phyloP scores from a whole-genome alignment of 1,284 basidiomycete genomes.

The Cryptococcus wingfieldii region DNA sequence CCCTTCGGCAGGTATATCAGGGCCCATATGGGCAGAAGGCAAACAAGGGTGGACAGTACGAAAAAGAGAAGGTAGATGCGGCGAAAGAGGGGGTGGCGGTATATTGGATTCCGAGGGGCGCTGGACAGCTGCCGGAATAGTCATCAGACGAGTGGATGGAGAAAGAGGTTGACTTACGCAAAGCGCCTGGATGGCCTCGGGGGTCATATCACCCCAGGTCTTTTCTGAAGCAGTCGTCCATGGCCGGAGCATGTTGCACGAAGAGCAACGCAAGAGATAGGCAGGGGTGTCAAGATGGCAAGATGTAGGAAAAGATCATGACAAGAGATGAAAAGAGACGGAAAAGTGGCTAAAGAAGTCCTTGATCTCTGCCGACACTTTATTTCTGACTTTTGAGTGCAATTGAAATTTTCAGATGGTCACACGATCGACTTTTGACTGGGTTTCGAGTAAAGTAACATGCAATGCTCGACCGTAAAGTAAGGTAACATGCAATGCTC shows the following conservation, averaged over 20 bases:
- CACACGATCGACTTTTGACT: neutral
- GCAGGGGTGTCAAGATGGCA: neutral
- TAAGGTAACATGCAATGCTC: neutral
- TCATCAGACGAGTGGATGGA: neutral
- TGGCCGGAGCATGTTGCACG: neutral
- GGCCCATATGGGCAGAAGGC: conserved; percentile 36
- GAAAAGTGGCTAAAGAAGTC: no score
- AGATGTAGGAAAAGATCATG: no score
- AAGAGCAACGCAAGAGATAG: neutral
- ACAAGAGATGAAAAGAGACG: no score
- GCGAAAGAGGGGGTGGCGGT: conserved; percentile 33
- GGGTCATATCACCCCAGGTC: conserved; percentile 21
- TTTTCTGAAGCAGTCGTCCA: neutral
- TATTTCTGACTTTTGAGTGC: neutral
- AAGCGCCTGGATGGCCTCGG: conserved; percentile 23
- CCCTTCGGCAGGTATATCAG: conserved; percentile 25
- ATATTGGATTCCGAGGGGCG: conserved; percentile 27
- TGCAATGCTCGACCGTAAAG: neutral
- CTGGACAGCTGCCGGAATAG: conserved; percentile 16
- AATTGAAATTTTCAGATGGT: neutral
- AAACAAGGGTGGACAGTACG: conserved; percentile 26
- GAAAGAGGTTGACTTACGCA: conserved; percentile 11
- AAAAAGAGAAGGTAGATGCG: conserved; percentile 35
- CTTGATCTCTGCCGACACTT: neutral
- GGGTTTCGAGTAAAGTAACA: neutral